A percentile compares a stretch with the other conserved stretches of the same genome.
Conservation (phyloP, 2,329 filamentous ascomycete species). For the Fusarium nanum region DNA sequence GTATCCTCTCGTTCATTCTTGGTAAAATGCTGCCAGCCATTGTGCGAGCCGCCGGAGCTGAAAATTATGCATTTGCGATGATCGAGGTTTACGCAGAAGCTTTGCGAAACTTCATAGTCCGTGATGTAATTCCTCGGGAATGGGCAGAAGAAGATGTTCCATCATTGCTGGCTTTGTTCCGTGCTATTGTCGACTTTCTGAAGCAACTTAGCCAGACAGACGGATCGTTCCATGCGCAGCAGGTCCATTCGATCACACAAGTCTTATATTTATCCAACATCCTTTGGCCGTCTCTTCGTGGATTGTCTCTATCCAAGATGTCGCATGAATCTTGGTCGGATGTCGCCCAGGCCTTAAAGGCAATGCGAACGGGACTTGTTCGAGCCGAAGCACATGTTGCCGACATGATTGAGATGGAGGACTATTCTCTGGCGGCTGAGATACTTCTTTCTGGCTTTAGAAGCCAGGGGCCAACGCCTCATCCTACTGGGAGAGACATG, state of each 20-base stretch:
- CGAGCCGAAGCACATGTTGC: constrained; percentile 36
- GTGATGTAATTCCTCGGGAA: constrained; percentile 52
- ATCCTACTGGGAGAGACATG: constrained; percentile 47
- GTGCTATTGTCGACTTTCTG: constrained; percentile 47
- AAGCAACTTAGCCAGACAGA: constrained; percentile 38
- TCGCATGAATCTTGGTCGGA: constrained; percentile 35
- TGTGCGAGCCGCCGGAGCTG: constrained; percentile 53
- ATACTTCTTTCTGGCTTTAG: constrained; percentile 42
- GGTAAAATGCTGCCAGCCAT: constrained; percentile 67
- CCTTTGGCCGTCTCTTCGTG: constrained; percentile 48
- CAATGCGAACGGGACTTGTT: constrained; percentile 31
- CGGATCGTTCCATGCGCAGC: constrained; percentile 34
- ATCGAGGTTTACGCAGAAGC: constrained; percentile 63
- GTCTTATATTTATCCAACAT: constrained; percentile 47
- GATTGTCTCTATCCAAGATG: constrained; percentile 28
- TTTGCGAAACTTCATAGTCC: constrained; percentile 52
- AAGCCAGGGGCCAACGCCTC: neutral
- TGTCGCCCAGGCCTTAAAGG: constrained; percentile 28
- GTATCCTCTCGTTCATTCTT: constrained; percentile 61
- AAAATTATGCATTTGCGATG: constrained; percentile 58
- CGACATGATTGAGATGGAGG: constrained; percentile 31
- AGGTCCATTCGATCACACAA: constrained; percentile 48
- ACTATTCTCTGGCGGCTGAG: constrained; percentile 26
- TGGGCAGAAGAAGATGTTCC: constrained; percentile 51
- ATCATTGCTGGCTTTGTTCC: constrained; percentile 51